Evolutionary conservation across 371 early-diverging fungal species (phyloP).

Genomic region (Blakeslea trispora): DNA sequence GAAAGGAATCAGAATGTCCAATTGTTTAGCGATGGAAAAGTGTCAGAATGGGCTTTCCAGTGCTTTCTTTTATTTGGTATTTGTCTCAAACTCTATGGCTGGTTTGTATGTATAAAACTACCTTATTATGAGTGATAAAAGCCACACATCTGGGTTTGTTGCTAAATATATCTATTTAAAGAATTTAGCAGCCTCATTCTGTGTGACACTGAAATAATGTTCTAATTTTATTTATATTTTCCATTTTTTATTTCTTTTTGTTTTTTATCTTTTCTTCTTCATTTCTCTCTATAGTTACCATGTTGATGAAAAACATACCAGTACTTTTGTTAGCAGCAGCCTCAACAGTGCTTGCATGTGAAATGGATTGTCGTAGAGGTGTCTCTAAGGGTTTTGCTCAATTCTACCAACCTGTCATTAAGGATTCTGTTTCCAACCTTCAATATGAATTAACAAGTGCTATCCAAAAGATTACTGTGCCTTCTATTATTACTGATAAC

Average conservation of each 20-base stretch:
- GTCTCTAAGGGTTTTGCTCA: constrained; percentile 55
- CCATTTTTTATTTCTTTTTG: constrained; percentile 2
- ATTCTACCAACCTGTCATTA: constrained; percentile 44
- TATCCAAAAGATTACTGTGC: constrained; percentile 28
- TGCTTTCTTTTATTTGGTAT: not conserved
- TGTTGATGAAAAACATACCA: constrained; percentile 13
- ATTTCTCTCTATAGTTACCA: constrained; percentile 1
- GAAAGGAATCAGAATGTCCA: too few species aligned
- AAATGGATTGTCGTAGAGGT: constrained; percentile 57
- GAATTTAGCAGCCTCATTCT: constrained; percentile 3
- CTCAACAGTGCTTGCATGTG: constrained; percentile 48
- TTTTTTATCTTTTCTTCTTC: constrained; percentile 4
- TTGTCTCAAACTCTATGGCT: too few species aligned
- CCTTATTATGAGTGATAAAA: too few species aligned
- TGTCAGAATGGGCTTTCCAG: too few species aligned
- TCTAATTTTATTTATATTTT: not conserved
- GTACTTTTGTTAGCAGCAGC: constrained; percentile 10
- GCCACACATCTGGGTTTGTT: too few species aligned
- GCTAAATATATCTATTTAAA: not conserved
- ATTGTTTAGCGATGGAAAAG: too few species aligned
- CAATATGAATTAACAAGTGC: constrained; percentile 32
- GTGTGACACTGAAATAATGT: not conserved
- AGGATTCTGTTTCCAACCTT: constrained; percentile 31
- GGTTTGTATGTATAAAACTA: too few species aligned
- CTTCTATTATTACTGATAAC: constrained; percentile 26